Evolutionary conservation across 306 rosid species (phyloP), one percentile per base, ranked within the genome.

Genomic region (Trifolium pratense): DNA sequence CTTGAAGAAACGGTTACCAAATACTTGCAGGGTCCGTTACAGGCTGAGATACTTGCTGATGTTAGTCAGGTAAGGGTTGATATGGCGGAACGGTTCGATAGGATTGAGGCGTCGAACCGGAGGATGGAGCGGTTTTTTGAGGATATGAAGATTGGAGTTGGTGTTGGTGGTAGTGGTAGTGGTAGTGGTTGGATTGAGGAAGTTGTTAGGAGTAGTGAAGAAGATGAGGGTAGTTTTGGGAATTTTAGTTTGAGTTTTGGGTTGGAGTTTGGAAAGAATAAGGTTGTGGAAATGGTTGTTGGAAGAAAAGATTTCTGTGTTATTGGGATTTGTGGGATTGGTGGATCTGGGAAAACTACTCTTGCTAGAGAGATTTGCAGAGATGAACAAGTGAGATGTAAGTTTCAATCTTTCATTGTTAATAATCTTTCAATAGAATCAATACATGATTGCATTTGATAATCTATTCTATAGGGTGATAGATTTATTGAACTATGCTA

Each of bases 301-400:
- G 84, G 77, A 6, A 75, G 81, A 21, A 74, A 52, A 7, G 89
- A 89, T 60, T 67, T 78, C 64, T 25, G 37, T 5, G 84, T 89
- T 37, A 83, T 93, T 37, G 97, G 90, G 36, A 84, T 93, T 69
- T 74, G 68, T 26, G 97, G 97, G 51, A 85, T 90, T 66, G 97
- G 97, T 56, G 98, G 97, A 1, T 93, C 93, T 3, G 98, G 96
- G 3, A 93, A 93, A 70, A 93, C 98, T 6, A 93, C 97, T 56
- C 86, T 93, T 42, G 98, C 92, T 5, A 83, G 83, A 78, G 93
- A 89, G 63, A 32, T 93, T 39, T 79, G 85, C 80, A 83, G 80
- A 69, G 97, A 91, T 75, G 80, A 81, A 37, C 82, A 86, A 49
- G 81, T 93, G 39, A 81, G 93, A 87, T 31, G 97, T 93, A 75